These are phyloP conservation scores for Chytridium lagenaria DNA, from an alignment of 371 early-diverging fungal genomes.

Conservation along the genomic window DNA sequence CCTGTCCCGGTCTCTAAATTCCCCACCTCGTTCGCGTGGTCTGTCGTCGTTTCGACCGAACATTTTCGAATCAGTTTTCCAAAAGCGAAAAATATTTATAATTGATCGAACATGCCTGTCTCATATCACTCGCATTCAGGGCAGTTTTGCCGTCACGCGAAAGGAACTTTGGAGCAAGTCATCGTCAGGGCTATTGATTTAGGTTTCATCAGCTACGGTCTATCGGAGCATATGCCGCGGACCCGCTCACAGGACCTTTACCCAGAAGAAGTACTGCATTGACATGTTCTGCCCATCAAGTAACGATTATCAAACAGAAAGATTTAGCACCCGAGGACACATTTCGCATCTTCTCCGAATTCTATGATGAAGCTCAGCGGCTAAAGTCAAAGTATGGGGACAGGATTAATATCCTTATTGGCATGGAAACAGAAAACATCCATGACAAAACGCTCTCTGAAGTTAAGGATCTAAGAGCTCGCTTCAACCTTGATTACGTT, in stretches of 20 bases:
- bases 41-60: not conserved
- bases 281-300: constrained; percentile 7
- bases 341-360: constrained; percentile 11
- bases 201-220: constrained; percentile 70
- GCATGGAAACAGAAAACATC: constrained; percentile 91
- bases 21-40: not conserved
- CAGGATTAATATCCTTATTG: constrained; percentile 77
- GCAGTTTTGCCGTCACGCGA: constrained; percentile 84
- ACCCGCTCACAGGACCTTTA: constrained; percentile 70
- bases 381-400: constrained; percentile 66
- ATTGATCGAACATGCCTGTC: constrained; percentile 56
- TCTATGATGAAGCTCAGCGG: constrained; percentile 67
- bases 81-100: not conserved
- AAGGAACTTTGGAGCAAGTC: constrained; percentile 73
- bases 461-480: constrained; percentile 36
- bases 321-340: constrained; percentile 27
- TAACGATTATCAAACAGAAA: not conserved
- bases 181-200: constrained; percentile 71
- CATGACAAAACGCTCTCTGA: constrained; percentile 41
- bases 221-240: constrained; percentile 87
- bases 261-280: constrained; percentile 72
- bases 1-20: not conserved
- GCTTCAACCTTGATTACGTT: constrained; percentile 70
- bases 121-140: constrained; percentile 87
- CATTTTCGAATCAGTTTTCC: no score